Evolutionary conservation across 1,139 yeast genomes (phyloP).

Genomic region (Sugiyamaella sp.): DNA sequence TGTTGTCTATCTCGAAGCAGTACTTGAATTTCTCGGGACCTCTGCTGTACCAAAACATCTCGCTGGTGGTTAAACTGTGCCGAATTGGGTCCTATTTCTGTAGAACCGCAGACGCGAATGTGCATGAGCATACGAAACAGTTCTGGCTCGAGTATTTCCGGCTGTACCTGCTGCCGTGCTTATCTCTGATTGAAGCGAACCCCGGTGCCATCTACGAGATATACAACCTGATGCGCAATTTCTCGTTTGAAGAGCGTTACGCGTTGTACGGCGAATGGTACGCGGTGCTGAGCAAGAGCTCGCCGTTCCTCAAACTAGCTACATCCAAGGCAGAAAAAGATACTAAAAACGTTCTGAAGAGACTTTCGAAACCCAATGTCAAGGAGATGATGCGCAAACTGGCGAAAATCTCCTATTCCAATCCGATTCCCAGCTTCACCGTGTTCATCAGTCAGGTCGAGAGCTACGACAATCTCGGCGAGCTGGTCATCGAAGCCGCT

Average conservation of each 20-base stretch:
- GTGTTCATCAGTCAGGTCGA: slow-evolving; percentile 60
- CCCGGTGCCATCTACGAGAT: slow-evolving; percentile 66
- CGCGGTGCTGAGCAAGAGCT: slow-evolving; percentile 55
- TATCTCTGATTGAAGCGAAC: slow-evolving; percentile 62
- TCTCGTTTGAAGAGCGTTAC: slow-evolving; percentile 67
- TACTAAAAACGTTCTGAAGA: slow-evolving; percentile 77
- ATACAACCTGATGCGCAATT: slow-evolving; percentile 56
- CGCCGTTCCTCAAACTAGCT: slow-evolving; percentile 62
- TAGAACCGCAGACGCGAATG: slow-evolving; percentile 25
- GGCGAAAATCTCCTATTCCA: slow-evolving; percentile 74
- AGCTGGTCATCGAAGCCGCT: slow-evolving; percentile 79
- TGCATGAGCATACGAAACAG: slow-evolving; percentile 2
- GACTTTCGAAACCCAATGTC: slow-evolving; percentile 86
- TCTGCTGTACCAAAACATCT: slow-evolving; percentile 53
- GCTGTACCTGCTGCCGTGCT: slow-evolving; percentile 66
- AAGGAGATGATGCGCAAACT: slow-evolving; percentile 74
- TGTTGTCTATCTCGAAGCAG: slow-evolving; percentile 53
- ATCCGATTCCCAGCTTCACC: slow-evolving; percentile 74
- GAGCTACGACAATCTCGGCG: slow-evolving; percentile 86
- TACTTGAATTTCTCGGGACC: slow-evolving; percentile 61
- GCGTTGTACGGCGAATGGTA: slow-evolving; percentile 83
- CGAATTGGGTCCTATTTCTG: slow-evolving; percentile 54
- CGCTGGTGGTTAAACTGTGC: slow-evolving; percentile 60
- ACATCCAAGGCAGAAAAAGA: slow-evolving; percentile 75
- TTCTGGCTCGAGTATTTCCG: slow-evolving; percentile 68